A percentile compares a stretch with the other conserved stretches of the same genome.
These are phyloP conservation scores for Aphanomyces astaci DNA, from an alignment of 352 stramenopile species.

Conservation along the genomic window DNA sequence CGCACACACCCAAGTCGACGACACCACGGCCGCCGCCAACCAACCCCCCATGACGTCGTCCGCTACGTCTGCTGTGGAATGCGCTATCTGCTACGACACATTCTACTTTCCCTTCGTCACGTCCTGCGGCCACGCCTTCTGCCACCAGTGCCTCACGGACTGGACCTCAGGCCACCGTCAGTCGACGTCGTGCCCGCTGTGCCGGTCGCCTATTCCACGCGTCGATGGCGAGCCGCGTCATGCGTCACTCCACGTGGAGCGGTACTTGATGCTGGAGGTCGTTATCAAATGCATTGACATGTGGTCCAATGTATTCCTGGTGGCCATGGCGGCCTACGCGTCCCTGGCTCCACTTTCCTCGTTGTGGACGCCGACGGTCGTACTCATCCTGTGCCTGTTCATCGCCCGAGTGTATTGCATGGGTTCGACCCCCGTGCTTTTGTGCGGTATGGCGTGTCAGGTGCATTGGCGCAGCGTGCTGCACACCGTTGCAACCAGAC, in stretches of 20 bases:
- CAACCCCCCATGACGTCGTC: background rate
- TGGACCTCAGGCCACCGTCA: background rate
- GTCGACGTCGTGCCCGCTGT: slow-evolving; percentile 11
- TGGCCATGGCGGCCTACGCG: too few species aligned
- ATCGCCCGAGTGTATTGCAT: too few species aligned
- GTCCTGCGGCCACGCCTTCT: slow-evolving; percentile 16
- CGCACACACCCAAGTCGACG: too few species aligned
- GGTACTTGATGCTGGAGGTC: background rate
- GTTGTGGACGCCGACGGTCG: too few species aligned
- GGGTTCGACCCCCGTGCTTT: too few species aligned
- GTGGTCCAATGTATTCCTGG: background rate
- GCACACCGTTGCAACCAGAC: too few species aligned
- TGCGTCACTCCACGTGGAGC: background rate
- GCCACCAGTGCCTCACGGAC: background rate
- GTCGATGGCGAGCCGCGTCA: background rate
- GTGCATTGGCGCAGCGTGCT: too few species aligned
- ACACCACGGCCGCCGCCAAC: background rate
- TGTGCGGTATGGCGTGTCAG: too few species aligned
- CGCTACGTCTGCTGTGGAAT: background rate
- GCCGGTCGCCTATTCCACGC: background rate
- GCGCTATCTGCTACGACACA: slow-evolving; percentile 13
- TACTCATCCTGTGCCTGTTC: too few species aligned
- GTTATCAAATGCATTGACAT: background rate
- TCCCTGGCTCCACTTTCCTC: too few species aligned
- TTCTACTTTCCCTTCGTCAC: background rate